Evolutionary conservation across 2,329 filamentous ascomycete genomes (phyloP), one percentile per base, ranked within the genome.

Genomic region (Elsinoe perseae): DNA sequence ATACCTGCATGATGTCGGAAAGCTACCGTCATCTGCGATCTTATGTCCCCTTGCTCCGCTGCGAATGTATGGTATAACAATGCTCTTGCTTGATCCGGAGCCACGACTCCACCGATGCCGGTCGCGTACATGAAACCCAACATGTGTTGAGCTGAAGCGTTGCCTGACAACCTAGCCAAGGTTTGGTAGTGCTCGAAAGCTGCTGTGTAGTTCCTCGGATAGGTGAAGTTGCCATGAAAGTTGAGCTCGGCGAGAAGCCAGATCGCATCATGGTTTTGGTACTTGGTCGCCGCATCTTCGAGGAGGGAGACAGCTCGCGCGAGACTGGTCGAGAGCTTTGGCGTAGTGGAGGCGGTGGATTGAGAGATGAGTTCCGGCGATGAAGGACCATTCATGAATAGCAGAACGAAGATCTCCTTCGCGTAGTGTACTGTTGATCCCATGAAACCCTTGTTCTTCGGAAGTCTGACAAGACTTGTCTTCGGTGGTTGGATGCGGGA

Each of bases 71-170:
- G 92, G 70, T 96, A 97, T 38, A 97, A 76, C 64, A 97, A 77
- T 2, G 93, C 89, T 71, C 89, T 91, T 9, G 91, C 91, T 72
- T 97, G 93, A 65, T 98, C 87, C 42, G 82, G 81, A 67, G 87
- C 81, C 4, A 95, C 88, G 1, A 84, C 85, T 28, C 83, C 83
- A 14, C 89, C 91, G 57, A 98, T 79, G 0, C 93, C 93, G 0
- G 93, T 98, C 32, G 91, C 91, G 72, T 98, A 92, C 80, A 95
- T 93, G 64, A 98, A 83, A 0, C 89, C 93, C 46, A 97, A 69
- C 92, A 98, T 96, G 71, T 95, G 86, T 69, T 97, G 89, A 1
- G 93, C 93, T 10, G 92, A 95, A 61, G 83, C 86, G 70, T 98
- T 97, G 43, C 92, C 93, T 62, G 86, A 81, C 58, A 85, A 70